Evolutionary conservation across 2,329 filamentous ascomycete genomes (phyloP).

Genomic region (Orbilia oligospora): DNA sequence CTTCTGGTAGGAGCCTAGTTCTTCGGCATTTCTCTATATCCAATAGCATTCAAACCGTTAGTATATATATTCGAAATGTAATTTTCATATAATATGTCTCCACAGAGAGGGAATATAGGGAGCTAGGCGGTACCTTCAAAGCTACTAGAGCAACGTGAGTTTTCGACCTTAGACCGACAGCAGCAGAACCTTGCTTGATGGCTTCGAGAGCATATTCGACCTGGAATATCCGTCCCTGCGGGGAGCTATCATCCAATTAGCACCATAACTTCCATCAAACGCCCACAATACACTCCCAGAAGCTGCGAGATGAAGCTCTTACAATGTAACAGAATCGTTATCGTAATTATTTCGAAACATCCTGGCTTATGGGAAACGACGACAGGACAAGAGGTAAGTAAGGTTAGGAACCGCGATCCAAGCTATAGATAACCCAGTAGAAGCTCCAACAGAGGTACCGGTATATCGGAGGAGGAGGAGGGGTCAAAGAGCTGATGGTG

Average conservation of each 20-base stretch:
- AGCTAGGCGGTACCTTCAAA: constrained; percentile 81
- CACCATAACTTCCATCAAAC: constrained; percentile 9
- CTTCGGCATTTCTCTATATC: constrained; percentile 92
- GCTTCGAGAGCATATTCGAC: constrained; percentile 99
- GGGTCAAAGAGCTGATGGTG: constrained; percentile 5
- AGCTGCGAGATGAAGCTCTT: constrained; percentile 8
- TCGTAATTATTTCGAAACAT: constrained; percentile 99
- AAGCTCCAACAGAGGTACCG: constrained; percentile 21
- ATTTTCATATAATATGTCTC: background rate
- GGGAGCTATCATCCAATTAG: constrained; percentile 76
- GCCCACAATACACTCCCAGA: background rate
- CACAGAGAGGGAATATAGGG: constrained; percentile 25
- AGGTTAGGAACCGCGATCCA: constrained; percentile 30
- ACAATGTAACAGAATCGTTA: constrained; percentile 99
- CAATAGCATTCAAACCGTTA: constrained; percentile 25
- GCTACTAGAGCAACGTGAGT: constrained; percentile 96
- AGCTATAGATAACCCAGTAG: constrained; percentile 19
- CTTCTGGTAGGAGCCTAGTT: constrained; percentile 99
- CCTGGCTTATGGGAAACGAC: constrained; percentile 67
- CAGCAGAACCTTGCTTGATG: constrained; percentile 98
- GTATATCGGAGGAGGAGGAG: background rate
- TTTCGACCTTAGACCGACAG: constrained; percentile 97
- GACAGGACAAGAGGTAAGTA: background rate
- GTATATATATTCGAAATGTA: background rate
- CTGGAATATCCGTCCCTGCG: constrained; percentile 99